Evolutionary conservation across 2,329 filamentous ascomycete genomes (phyloP).

Genomic region (Ampelomyces quisqualis): DNA sequence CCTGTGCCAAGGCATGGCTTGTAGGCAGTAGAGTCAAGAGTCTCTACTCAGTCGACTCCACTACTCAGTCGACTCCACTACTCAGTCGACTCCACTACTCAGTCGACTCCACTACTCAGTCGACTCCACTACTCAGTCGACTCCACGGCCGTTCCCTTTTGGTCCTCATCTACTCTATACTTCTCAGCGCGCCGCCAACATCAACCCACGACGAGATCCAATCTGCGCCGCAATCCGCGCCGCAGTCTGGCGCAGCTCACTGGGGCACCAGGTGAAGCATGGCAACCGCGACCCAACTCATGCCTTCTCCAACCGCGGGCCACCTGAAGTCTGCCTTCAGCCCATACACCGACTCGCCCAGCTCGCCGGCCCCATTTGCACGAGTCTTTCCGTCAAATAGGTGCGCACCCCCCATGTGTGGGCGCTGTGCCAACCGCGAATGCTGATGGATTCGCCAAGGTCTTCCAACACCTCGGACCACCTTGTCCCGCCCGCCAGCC

Average conservation of each 20-base stretch:
- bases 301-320: slow-evolving; percentile 46
- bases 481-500: slow-evolving; percentile 51
- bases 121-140: no score
- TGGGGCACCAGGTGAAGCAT: slow-evolving; percentile 31
- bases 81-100: no score
- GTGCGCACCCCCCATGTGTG: slow-evolving; percentile 47
- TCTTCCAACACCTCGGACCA: slow-evolving; percentile 51
- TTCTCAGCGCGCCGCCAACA: slow-evolving; percentile 9
- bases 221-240: slow-evolving; percentile 11
- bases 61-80: no score
- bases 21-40: slow-evolving; percentile 14
- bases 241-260: slow-evolving; percentile 29
- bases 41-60: no score
- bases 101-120: no score
- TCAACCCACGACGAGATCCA: slow-evolving; percentile 8
- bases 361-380: slow-evolving; percentile 50
- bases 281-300: slow-evolving; percentile 47
- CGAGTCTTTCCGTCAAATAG: slow-evolving; percentile 45
- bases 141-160: no score
- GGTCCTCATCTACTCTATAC: no score
- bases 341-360: slow-evolving; percentile 55
- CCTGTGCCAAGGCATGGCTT: slow-evolving; percentile 10
- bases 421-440: slow-evolving; percentile 20
- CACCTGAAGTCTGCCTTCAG: slow-evolving; percentile 50
- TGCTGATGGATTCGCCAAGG: slow-evolving; percentile 41